Evolutionary conservation across 2,329 filamentous ascomycete genomes (phyloP), one percentile per base, ranked within the genome.

Genomic region (Cercospora beticola): DNA sequence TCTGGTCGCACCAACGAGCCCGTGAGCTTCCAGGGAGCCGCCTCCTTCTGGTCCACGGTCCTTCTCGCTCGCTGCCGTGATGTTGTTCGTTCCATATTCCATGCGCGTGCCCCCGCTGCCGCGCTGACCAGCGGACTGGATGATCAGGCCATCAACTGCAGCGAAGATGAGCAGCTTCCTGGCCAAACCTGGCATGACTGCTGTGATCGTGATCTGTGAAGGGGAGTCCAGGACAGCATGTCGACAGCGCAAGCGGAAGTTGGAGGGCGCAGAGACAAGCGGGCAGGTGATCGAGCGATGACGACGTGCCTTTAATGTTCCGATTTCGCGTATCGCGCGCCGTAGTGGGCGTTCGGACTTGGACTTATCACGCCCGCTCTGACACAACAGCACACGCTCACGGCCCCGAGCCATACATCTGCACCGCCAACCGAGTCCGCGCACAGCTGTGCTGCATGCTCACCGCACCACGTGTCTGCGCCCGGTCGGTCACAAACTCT

Each of bases 141-240:
- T 85, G 71, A 97, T 84, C 63, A 97, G 85, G 67, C 93, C 93
- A 76, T 97, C 93, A 64, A 90, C 87, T 28, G 92, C 89, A 65
- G 93, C 92, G 80, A 74, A 77, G 73, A 97, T 88, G 72, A 93
- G 78, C 65, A 97, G 82, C 81, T 95, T 96, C 78, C 92, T 90
- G 68, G 91, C 89, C 69, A 97, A 83, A 72, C 87, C 86, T 66
- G 92, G 90, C 93, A 96, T 95, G 28, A 52, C 43, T 59, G 21
- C 14, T 58, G 54, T 10, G 46, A 52, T 52, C 18, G 18, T 21
- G 46, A 12, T 14, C 18, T 21, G 21, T 26, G 4, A 26, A 26
- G 21, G 4, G 12, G 10, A 7, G 5, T 52, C 10, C 10, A 14
- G 46, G 46, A 23, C 18, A 23, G 18, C 46, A 26, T 52, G 18